Conservation (phyloP, 805 yeast species). For the Metschnikowia lachancei region DNA sequence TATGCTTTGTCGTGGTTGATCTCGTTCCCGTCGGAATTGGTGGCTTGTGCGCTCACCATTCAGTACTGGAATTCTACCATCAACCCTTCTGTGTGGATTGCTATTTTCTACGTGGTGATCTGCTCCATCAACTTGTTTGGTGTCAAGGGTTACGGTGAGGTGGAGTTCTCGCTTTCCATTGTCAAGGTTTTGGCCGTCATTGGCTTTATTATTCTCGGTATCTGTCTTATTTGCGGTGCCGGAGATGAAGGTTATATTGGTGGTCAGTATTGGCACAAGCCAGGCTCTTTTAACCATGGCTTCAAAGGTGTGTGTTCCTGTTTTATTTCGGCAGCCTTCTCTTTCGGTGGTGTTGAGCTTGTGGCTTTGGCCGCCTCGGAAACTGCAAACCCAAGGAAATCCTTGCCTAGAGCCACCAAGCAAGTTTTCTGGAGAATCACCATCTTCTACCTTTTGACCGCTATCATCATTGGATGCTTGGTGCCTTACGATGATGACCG, state of each 20-base stretch:
- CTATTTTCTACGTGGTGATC: slow-evolving; percentile 33
- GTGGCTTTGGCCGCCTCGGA: slow-evolving; percentile 60
- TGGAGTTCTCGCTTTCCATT: slow-evolving; percentile 26
- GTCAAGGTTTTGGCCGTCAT: slow-evolving; percentile 28
- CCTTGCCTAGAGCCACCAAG: slow-evolving; percentile 56
- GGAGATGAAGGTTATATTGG: slow-evolving; percentile 49
- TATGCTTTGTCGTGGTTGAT: slow-evolving; percentile 33
- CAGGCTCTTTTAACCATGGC: slow-evolving; percentile 54
- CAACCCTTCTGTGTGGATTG: slow-evolving; percentile 39
- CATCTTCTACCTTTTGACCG: slow-evolving; percentile 48
- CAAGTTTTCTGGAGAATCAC: slow-evolving; percentile 56
- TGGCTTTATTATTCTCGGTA: slow-evolving; percentile 27
- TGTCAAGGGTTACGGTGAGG: slow-evolving; percentile 32
- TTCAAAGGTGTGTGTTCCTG: slow-evolving; percentile 55
- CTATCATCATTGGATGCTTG: slow-evolving; percentile 47
- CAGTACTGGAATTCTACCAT: slow-evolving; percentile 33
- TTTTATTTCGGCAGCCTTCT: slow-evolving; percentile 56
- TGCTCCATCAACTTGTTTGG: slow-evolving; percentile 37
- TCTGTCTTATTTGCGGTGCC: slow-evolving; percentile 44
- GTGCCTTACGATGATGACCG: slow-evolving; percentile 46
- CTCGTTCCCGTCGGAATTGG: slow-evolving; percentile 31
- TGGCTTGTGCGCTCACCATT: slow-evolving; percentile 37
- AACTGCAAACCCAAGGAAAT: slow-evolving; percentile 51
- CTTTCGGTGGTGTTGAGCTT: slow-evolving; percentile 61
- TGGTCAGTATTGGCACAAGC: slow-evolving; percentile 48